Evolutionary conservation across 345 rosid genomes (phyloP).

Genomic region (Durio zibethinus): DNA sequence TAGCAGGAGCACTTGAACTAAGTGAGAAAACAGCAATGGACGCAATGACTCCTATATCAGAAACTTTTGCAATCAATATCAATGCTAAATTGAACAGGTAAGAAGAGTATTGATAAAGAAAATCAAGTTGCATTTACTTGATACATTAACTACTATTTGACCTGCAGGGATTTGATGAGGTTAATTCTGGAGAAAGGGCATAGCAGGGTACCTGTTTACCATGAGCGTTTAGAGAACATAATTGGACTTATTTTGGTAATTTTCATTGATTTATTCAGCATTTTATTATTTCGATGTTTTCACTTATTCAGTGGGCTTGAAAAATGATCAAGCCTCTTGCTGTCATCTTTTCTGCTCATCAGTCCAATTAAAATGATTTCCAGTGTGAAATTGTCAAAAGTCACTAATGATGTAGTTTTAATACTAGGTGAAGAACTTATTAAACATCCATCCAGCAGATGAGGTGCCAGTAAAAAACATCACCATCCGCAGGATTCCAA

Average conservation of each 20-base stretch:
- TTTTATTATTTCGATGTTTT: not conserved
- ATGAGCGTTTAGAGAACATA: slow-evolving; percentile 53
- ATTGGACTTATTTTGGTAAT: slow-evolving; percentile 62
- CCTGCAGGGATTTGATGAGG: slow-evolving; percentile 45
- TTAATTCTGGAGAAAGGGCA: slow-evolving; percentile 66
- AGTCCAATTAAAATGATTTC: not conserved
- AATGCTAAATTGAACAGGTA: slow-evolving; percentile 58
- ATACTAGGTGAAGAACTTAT: slow-evolving; percentile 52
- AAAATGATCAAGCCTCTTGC: not conserved
- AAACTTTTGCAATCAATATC: slow-evolving; percentile 52
- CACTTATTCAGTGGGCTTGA: not conserved
- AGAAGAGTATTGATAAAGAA: not conserved
- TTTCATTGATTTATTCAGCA: not conserved
- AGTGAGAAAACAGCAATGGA: slow-evolving; percentile 50
- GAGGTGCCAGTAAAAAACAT: slow-evolving; percentile 54
- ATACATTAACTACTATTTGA: not conserved
- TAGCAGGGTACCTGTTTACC: slow-evolving; percentile 65
- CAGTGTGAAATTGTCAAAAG: not conserved
- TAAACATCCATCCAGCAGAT: slow-evolving; percentile 53
- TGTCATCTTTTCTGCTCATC: not conserved
- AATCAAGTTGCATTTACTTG: not conserved
- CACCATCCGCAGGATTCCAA: slow-evolving; percentile 54
- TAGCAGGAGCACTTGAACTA: slow-evolving; percentile 66
- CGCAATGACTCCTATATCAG: slow-evolving; percentile 67
- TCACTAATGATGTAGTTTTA: not conserved